Percentiles rank a stretch among this genome's conserved stretches.
Evolutionary conservation across 768 basidiomycete genomes (phyloP).

Genomic region (Coprinellus micaceus): DNA sequence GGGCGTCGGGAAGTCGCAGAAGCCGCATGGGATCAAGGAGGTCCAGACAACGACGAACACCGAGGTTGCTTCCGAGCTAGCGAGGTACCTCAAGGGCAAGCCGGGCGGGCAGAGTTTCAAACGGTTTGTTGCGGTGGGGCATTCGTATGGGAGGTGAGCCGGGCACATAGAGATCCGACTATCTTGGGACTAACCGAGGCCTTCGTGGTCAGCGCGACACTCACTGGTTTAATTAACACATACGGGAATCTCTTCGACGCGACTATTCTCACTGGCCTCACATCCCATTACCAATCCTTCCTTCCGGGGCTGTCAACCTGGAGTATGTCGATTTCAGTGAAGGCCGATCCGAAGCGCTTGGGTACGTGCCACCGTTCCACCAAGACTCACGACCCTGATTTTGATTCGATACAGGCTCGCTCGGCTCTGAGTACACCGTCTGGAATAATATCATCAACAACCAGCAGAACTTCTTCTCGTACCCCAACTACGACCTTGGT

Average conservation of each 20-base stretch:
- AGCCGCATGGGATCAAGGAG: not conserved
- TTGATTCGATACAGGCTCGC: not conserved
- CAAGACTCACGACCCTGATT: not conserved
- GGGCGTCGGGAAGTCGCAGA: conserved; percentile 7
- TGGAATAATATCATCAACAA: not conserved
- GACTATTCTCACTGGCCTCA: not conserved
- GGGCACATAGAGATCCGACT: not conserved
- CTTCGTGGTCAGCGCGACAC: not conserved
- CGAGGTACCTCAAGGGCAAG: not conserved
- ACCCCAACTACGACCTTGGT: not conserved
- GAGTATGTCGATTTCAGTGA: not conserved
- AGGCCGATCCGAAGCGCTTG: not conserved
- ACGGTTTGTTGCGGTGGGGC: not conserved
- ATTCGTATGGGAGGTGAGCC: not conserved
- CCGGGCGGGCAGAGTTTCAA: not conserved
- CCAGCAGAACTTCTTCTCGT: not conserved
- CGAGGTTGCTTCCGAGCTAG: not conserved
- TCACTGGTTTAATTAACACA: not conserved
- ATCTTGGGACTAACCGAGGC: not conserved
- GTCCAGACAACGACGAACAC: not conserved
- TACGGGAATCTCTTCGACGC: not conserved
- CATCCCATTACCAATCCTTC: not conserved
- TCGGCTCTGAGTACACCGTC: not conserved
- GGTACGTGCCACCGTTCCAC: not conserved
- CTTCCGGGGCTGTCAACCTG: not conserved